Evolutionary conservation across 805 yeast genomes (phyloP).

Genomic region (Kodamaea hsintzibuensis): DNA sequence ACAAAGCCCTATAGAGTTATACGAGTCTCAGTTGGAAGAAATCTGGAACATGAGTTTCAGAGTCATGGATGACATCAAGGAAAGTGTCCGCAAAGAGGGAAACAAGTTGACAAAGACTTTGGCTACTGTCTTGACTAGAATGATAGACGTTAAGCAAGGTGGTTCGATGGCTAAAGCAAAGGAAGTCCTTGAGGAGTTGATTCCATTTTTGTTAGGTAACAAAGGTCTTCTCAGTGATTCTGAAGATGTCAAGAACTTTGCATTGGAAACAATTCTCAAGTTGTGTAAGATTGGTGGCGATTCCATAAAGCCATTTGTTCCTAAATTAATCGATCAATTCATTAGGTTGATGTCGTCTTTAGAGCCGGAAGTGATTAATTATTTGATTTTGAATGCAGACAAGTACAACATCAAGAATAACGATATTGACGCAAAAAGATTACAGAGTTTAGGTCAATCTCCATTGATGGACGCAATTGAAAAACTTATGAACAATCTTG

Average conservation of each 20-base stretch:
- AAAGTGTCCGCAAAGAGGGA: slow-evolving; percentile 86
- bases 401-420: slow-evolving; percentile 74
- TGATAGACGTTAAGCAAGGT: slow-evolving; percentile 49
- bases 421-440: slow-evolving; percentile 75
- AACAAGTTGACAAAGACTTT: slow-evolving; percentile 63
- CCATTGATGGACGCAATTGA: slow-evolving; percentile 91
- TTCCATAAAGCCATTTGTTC: slow-evolving; percentile 65
- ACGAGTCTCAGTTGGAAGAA: slow-evolving; percentile 54
- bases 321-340: slow-evolving; percentile 68
- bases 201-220: slow-evolving; percentile 78
- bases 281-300: slow-evolving; percentile 64
- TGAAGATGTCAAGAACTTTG: slow-evolving; percentile 76
- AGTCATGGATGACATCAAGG: slow-evolving; percentile 90
- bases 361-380: slow-evolving; percentile 90
- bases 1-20: slow-evolving; percentile 53
- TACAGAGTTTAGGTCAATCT: slow-evolving; percentile 71
- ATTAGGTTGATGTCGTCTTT: slow-evolving; percentile 75
- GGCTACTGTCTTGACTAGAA: slow-evolving; percentile 60
- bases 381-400: slow-evolving; percentile 82
- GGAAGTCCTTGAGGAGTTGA: slow-evolving; percentile 52
- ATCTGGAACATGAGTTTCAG: slow-evolving; percentile 90
- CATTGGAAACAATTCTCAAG: slow-evolving; percentile 72
- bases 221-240: slow-evolving; percentile 84
- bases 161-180: slow-evolving; percentile 41
- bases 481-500: slow-evolving; percentile 58